phyloP scores from a whole-genome alignment of 1,139 yeast species.

The Suhomyces terraborum region DNA sequence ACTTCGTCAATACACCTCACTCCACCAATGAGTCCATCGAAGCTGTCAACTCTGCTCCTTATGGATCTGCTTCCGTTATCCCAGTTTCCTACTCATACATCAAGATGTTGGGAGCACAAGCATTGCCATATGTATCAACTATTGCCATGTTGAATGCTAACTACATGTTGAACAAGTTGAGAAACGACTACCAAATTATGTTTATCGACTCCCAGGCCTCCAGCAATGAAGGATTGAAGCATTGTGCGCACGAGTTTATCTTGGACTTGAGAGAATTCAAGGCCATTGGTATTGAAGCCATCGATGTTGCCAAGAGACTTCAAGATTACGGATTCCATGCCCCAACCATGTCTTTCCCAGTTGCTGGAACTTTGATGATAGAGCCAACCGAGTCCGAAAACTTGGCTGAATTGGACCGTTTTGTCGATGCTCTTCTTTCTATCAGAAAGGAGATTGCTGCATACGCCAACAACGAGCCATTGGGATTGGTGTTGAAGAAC shows the following conservation, averaged over 20 bases:
- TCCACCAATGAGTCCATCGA: conserved; percentile 58
- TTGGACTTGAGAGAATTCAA: conserved; percentile 88
- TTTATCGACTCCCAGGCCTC: conserved; percentile 58
- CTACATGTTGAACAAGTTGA: conserved; percentile 83
- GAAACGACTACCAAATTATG: conserved; percentile 70
- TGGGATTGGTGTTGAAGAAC: conserved; percentile 76
- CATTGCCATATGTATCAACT: conserved; percentile 81
- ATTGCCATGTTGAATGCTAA: conserved; percentile 94
- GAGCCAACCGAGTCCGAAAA: conserved; percentile 98
- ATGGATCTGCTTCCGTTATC: conserved; percentile 89
- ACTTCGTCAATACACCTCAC: conserved; percentile 60
- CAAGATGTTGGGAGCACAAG: conserved; percentile 86
- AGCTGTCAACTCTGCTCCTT: conserved; percentile 91
- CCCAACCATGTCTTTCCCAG: conserved; percentile 98
- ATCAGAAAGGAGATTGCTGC: conserved; percentile 82
- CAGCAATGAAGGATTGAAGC: conserved; percentile 57
- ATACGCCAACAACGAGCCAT: conserved; percentile 64
- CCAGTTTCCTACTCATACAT: conserved; percentile 95
- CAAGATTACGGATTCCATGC: conserved; percentile 99
- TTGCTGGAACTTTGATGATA: conserved; percentile 94
- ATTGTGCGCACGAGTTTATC: conserved; percentile 96
- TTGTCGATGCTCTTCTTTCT: conserved; percentile 81
- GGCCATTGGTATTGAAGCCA: conserved; percentile 82
- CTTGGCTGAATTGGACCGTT: conserved; percentile 83
- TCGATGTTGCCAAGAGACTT: conserved; percentile 92